Base-by-base conservation (phyloP, 2,329 filamentous ascomycete genomes). In the Fusarium setosum region DNA sequence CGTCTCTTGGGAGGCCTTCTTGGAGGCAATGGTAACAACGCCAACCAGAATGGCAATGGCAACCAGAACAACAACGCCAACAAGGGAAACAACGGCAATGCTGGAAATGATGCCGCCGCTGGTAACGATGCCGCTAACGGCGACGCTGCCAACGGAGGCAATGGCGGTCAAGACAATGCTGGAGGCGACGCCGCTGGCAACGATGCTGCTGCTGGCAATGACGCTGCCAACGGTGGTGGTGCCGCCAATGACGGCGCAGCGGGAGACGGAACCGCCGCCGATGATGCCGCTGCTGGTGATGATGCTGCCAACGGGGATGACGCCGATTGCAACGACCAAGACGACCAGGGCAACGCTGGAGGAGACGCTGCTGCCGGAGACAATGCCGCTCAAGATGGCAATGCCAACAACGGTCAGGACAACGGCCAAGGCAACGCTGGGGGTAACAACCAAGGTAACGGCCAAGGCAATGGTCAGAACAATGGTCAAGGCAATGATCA, bases 71-170 rank as follows among this genome's bases (percentile, higher is more conserved):
- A 21, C 5, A 20, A 40, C 18, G 37, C 15, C 37, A 40, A 40
- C 9, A 17, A 40, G 11, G 37, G 18, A 20, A 24, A 38, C n/a
- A 21, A 23, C 72, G 80, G 81, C 63, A 87, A 88, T 76, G 88
- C 91, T 67, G 86, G 84, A 20, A 68, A 73, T 15, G 66, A 69
- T 18, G 71, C 72, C 51, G 67, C 65, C 45, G 72, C 74, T 54
- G 76, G 76, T 6, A 68, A 67, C 20, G 68, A 70, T 37, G 61
- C 65, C 9, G 72, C 77, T 10, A 78, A 74, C 7, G 78, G 74
- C 8, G 75, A 72, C 48, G 75, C 74, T 21, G 77, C 73, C 20
- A 71, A 67, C 23, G 74, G 63, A 18, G 70, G 63, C 18, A 13
- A 31, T 12, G 37, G 37, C 23, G 21, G n/a, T 13, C 35, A 21